Base-by-base conservation (phyloP, 805 yeast species). In the Suhomyces canberraensis region DNA sequence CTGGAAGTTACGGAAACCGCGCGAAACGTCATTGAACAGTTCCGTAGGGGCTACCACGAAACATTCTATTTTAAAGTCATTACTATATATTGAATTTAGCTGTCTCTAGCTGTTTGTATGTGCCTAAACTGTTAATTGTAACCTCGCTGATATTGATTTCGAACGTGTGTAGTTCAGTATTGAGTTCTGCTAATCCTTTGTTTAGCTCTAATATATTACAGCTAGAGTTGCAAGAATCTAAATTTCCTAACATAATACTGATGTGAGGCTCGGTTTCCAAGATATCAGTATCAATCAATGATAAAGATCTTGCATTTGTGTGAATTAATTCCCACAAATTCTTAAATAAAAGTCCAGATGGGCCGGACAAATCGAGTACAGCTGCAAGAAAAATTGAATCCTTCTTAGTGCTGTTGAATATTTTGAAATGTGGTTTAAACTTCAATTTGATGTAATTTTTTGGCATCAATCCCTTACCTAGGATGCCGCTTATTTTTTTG, bases 381-480 rank as follows among this genome's bases (percentile, higher is more conserved):
- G 36, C 36, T 2, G 50, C 47, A 11, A 53, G 25, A 22, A 53
- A 53, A 8, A 48, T 16, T 20, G 31, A 25, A 8, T 44, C 40
- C 3, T 41, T 29, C 22, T 15, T 33, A 7, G 36, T 28, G 32
- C 42, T 15, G 16, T 30, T 16, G 11, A 25, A 24, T 28, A 25
- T 15, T 16, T 27, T 16, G 13, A 35, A 34, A 15, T 24, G 24
- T 8, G 33, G 33, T 20, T 17, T 25, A 14, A 36, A 29, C 25
- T 22, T 31, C 16, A 44, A 22, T 15, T 29, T 13, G 3, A 46
- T 14, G 13, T 26, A 25, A 6, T 31, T 37, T 11, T 16, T 28
- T 5, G 39, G 11, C 7, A 24, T 21, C 9, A 25, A 9, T 2
- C 24, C 9, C 4, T 25, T 25, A 4, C 44, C 46, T 16, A 36